Conservation (phyloP, 352 stramenopile species). For the Thalassiosira livingstoniorum region DNA sequence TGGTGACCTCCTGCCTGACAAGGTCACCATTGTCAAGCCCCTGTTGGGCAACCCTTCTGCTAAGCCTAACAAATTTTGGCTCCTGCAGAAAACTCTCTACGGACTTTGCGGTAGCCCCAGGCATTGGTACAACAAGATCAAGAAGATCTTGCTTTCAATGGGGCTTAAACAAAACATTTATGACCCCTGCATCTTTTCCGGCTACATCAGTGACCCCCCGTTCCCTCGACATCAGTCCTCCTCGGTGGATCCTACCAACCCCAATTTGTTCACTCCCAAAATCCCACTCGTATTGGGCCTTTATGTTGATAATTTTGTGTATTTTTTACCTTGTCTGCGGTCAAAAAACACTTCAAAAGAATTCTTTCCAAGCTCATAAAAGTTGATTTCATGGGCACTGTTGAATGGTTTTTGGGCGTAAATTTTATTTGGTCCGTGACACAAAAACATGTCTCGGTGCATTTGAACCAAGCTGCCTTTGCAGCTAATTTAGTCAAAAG, state of each 20-base stretch:
- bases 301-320: constrained; percentile 26
- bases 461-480: constrained; percentile 33
- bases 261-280: too few relatives aligned
- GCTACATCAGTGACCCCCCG: not conserved
- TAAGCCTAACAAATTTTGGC: constrained; percentile 22
- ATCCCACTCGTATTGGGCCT: constrained; percentile 6
- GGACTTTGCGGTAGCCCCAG: constrained; percentile 17
- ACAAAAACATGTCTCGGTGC: constrained; percentile 23
- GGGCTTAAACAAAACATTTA: constrained; percentile 19
- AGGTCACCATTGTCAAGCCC: constrained; percentile 33
- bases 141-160: constrained; percentile 5
- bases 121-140: constrained; percentile 47
- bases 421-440: constrained; percentile 16
- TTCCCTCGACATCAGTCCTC: too few relatives aligned
- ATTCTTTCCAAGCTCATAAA: not conserved
- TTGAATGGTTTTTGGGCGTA: constrained; percentile 23
- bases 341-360: not conserved
- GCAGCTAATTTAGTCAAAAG: constrained; percentile 7
- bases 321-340: not conserved
- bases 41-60: constrained; percentile 23
- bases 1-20: constrained; percentile 27
- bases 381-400: constrained; percentile 41
- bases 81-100: constrained; percentile 41
- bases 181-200: constrained; percentile 26
- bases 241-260: too few relatives aligned